phyloP scores from a whole-genome alignment of 2,329 filamentous ascomycete species.

The Apiospora phragmitis region DNA sequence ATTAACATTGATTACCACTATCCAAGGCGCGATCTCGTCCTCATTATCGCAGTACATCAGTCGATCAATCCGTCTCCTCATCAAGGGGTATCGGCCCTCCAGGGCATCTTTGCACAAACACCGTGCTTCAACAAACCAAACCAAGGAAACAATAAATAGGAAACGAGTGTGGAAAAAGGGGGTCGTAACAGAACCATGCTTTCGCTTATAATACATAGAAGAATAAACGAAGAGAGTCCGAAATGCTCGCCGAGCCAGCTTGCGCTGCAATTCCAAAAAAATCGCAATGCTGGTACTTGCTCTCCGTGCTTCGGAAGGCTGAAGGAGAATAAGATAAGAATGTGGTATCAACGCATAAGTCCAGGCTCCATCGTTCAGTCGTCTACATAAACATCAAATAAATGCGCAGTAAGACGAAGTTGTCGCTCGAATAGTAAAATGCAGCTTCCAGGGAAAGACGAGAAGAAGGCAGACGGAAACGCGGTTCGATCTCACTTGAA shows the following conservation, averaged over 20 bases:
- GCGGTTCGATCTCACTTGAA: neutral
- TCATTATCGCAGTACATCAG: neutral
- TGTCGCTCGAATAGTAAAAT: neutral
- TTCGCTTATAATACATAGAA: neutral
- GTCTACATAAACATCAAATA: neutral
- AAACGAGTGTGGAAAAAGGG: conserved; percentile 3
- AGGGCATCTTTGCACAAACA: neutral
- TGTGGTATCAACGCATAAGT: neutral
- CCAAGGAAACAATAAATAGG: conserved; percentile 1
- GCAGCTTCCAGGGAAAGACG: neutral
- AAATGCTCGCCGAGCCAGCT: neutral
- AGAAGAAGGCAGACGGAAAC: neutral
- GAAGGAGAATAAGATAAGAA: neutral
- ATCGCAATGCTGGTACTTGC: neutral
- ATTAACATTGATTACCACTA: conserved; percentile 2
- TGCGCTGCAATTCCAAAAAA: neutral
- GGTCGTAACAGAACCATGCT: neutral
- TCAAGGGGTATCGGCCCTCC: conserved; percentile 10
- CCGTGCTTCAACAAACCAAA: neutral
- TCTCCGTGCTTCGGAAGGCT: neutral
- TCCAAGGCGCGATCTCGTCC: neutral
- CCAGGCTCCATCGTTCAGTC: neutral
- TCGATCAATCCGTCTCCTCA: neutral
- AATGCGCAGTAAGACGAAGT: neutral
- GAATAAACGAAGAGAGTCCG: neutral